Evolutionary conservation across 306 rosid genomes (phyloP), one percentile per base, ranked within the genome.

Genomic region (Senna tora): DNA sequence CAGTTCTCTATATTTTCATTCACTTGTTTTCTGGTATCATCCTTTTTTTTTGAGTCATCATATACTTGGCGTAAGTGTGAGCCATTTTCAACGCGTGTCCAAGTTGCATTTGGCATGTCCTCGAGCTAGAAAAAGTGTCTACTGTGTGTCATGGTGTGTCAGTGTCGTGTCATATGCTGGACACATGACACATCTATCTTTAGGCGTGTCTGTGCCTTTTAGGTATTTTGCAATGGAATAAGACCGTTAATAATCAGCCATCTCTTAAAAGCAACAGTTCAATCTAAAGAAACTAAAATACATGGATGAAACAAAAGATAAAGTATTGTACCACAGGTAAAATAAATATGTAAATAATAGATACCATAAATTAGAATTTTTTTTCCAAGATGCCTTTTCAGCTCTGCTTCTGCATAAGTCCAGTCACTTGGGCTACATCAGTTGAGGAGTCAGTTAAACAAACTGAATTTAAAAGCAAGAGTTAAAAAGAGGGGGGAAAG

Each of bases 341-440:
- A 61, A 58, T 25, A 39, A 39, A 60, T 28, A 74, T 56, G 42
- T n/a, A 7, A 59, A 59, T 17, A 32, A 25, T 63, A 79, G 77
- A 43, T 72, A 91, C 97, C 96, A 79, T 86, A 86, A 14, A 94
- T 85, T 73, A 94, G 71, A 69, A 83, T 87, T 65, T 86, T 86
- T 81, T 77, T 87, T 60, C 97, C 98, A 4, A 91, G 90, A 51
- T 85, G 95, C 84, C 69, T 83, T 77, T 85, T 85, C 73, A 91
- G 79, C 83, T 94, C 96, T 20, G 90, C 89, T 84, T 94, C 97
- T 42, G 82, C 88, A 69, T 94, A 91, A 7, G 84, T 86, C 98
- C 98, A 94, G 72, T 94, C 98, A 71, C 85, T 86, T 54, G 96
- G 84, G 90, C 98, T 94, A 87, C 83, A 80, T 41, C 52, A 84